Percentiles rank a stretch among this genome's conserved stretches.
Evolutionary conservation across 805 yeast genomes (phyloP).

Genomic region (Ascoidea tarda): DNA sequence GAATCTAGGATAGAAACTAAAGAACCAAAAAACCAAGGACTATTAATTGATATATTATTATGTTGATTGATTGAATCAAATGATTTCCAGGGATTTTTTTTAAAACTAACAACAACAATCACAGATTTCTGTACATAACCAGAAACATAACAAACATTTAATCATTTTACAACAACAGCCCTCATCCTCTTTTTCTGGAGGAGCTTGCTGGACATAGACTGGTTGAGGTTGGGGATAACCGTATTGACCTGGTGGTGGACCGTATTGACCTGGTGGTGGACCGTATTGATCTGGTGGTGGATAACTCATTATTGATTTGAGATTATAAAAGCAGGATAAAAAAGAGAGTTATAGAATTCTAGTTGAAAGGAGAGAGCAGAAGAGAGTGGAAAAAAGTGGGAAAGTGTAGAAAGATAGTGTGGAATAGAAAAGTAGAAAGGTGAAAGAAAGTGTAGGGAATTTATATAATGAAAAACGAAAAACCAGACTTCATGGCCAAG

Average conservation of each 20-base stretch:
- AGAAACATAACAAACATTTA: neutral
- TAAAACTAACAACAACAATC: neutral
- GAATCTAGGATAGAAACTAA: too few species aligned
- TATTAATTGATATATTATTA: too few species aligned
- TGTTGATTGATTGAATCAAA: neutral
- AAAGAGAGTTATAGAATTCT: too few species aligned
- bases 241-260: conserved; percentile 11
- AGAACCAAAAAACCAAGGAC: too few species aligned
- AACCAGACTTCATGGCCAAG: too few species aligned
- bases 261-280: conserved; percentile 14
- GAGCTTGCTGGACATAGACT: conserved; percentile 36
- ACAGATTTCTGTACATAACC: neutral
- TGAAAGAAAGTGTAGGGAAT: too few species aligned
- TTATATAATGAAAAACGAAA: too few species aligned
- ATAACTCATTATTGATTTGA: neutral
- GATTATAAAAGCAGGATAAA: too few species aligned
- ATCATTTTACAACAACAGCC: conserved; percentile 25
- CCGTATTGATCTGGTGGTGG: conserved; percentile 14
- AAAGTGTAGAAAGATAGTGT: too few species aligned
- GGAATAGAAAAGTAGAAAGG: too few species aligned
- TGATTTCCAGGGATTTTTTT: neutral
- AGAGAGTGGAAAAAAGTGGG: too few species aligned
- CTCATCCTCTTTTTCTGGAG: conserved; percentile 20
- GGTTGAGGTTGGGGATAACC: conserved; percentile 32
- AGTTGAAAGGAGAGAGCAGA: too few species aligned